Evolutionary conservation across 2,329 filamentous ascomycete species (phyloP), one percentile per base, ranked within the genome.

Genomic region (Knufia petricola): DNA sequence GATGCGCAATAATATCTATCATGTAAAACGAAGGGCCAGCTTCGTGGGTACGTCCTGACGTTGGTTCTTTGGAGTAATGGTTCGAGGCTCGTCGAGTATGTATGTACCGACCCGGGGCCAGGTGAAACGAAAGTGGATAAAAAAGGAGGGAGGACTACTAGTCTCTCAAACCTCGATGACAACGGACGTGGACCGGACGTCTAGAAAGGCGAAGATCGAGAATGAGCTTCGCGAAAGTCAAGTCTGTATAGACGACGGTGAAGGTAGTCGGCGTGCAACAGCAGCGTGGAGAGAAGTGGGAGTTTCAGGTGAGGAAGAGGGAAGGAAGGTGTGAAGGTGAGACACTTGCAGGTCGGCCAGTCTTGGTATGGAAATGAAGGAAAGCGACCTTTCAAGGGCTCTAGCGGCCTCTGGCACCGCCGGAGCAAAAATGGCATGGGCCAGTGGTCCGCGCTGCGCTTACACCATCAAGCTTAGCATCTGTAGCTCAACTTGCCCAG

Each of bases 101-200:
- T 55, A 49, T 50, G 34, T 38, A 43, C 40, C 50, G 47, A 56
- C 52, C 53, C 56, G 54, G 54, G 53, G 20, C 46, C 46, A 51
- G 55, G 44, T 57, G 56, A 59, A 59, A 59, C 56, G 56, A 59
- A 55, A 53, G 56, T 58, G 55, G 55, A 52, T 53, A 55, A 32
- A 39, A 39, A 39, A 52, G 50, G 53, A 55, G 55, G 54, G 56
- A 55, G 42, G 54, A 50, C 56, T 58, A 50, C 56, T 58, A 56
- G 56, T 51, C 55, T 57, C 56, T 54, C 53, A 36, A n/a, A 36
- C 32, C 32, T 36, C 32, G 28, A 49, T 21, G 10, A 15, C 17
- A 49, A 50, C 49, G 24, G 54, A 50, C 50, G 54, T 53, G 52
- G 40, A 51, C 38, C 32, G 32, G 53, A 28, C 52, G 55, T 55